These are phyloP conservation scores for Cryptosporidium andersoni DNA, from an alignment of 169 alveolate species.

Conservation along the genomic window DNA sequence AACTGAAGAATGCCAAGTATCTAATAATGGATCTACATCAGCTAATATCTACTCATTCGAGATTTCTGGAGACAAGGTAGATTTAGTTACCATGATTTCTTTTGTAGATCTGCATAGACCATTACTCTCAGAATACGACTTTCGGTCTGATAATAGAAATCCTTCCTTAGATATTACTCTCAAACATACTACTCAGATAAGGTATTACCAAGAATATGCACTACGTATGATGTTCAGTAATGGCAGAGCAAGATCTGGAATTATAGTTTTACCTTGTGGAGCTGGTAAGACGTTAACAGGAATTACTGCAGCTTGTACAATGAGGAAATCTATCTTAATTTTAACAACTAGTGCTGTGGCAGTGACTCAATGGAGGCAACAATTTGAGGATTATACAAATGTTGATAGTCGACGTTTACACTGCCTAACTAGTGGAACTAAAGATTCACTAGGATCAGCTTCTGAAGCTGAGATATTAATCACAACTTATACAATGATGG, in stretches of 20 bases:
- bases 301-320: conserved; percentile 96
- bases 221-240: conserved; percentile 96
- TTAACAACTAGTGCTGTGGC: conserved; percentile 90
- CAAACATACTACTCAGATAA: conserved; percentile 90
- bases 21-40: conserved; percentile 3
- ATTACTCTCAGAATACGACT: conserved; percentile 96
- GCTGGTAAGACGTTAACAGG: conserved; percentile 99
- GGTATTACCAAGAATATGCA: conserved; percentile 94
- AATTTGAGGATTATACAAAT: conserved; percentile 88
- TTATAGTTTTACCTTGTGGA: conserved; percentile 99
- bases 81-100: conserved; percentile 88
- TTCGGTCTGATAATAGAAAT: conserved; percentile 87
- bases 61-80: conserved; percentile 86
- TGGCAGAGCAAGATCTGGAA: conserved; percentile 98
- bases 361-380: conserved; percentile 91
- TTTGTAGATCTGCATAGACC: conserved; percentile 90
- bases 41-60: conserved; percentile 84
- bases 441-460: conserved; percentile 84
- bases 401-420: conserved; percentile 86
- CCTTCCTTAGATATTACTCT: conserved; percentile 88
- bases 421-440: conserved; percentile 94
- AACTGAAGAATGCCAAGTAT: conserved; percentile 7
- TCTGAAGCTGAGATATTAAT: conserved; percentile 93
- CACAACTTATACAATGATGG: conserved; percentile 95
- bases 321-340: conserved; percentile 93